Conservation (phyloP, 2,329 filamentous ascomycete species). For the Gremmenia infestans region DNA sequence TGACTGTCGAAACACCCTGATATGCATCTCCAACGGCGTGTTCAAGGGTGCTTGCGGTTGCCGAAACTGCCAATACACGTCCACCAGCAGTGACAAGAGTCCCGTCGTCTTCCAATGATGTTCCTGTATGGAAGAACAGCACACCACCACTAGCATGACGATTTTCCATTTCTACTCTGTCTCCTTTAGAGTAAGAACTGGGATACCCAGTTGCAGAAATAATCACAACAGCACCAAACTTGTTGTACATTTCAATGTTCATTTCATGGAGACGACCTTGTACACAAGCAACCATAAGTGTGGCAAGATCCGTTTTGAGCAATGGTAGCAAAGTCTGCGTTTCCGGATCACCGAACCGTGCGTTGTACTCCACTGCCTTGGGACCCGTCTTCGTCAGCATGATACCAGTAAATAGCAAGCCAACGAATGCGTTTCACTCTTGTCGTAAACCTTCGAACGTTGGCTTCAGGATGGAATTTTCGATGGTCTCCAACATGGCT, state of each 20-base stretch:
- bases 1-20: too few species aligned
- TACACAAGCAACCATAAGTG: constrained; percentile 82
- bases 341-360: constrained; percentile 87
- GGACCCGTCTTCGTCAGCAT: constrained; percentile 84
- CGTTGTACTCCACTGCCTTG: constrained; percentile 87
- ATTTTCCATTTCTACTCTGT: too few species aligned
- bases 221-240: constrained; percentile 82
- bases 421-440: constrained; percentile 69
- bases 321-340: constrained; percentile 81
- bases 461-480: constrained; percentile 76
- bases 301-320: constrained; percentile 78
- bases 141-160: too few species aligned
- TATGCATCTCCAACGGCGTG: too few species aligned
- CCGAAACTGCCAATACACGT: too few species aligned
- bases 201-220: constrained; percentile 93
- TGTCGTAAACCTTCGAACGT: constrained; percentile 83
- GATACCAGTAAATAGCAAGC: constrained; percentile 81
- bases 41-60: too few species aligned
- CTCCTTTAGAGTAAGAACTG: constrained; percentile 74
- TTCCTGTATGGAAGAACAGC: too few species aligned
- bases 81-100: too few species aligned
- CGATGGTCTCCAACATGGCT: constrained; percentile 73
- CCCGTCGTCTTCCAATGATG: too few species aligned
- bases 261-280: constrained; percentile 68
- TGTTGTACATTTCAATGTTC: constrained; percentile 59